These are phyloP conservation scores for Opeltia flavorubescens DNA, from an alignment of 495 filamentous ascomycete species.

Conservation along the genomic window DNA sequence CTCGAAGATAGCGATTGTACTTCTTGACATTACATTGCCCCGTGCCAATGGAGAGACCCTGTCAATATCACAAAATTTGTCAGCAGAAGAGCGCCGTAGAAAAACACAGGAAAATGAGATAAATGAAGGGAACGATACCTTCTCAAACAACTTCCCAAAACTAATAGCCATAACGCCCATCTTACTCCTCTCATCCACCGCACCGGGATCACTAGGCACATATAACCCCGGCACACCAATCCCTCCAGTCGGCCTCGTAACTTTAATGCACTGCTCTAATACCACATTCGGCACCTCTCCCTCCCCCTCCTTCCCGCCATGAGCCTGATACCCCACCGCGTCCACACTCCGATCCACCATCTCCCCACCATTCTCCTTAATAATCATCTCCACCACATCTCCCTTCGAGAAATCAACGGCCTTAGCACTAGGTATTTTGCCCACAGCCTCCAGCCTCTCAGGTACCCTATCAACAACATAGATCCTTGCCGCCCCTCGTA, in stretches of 20 bases:
- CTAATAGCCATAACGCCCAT: slow-evolving; percentile 41
- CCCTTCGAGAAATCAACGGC: slow-evolving; percentile 25
- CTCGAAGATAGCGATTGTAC: slow-evolving; percentile 42
- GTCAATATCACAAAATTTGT: slow-evolving; percentile 2
- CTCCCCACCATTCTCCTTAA: slow-evolving; percentile 19
- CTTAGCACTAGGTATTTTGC: slow-evolving; percentile 34
- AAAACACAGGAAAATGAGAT: background rate
- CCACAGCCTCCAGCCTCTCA: slow-evolving; percentile 34
- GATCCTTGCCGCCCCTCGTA: slow-evolving; percentile 38
- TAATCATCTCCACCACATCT: slow-evolving; percentile 23
- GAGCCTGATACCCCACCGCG: slow-evolving; percentile 41
- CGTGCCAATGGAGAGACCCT: slow-evolving; percentile 35
- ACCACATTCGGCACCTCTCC: slow-evolving; percentile 31
- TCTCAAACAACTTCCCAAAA: slow-evolving; percentile 49
- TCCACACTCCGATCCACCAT: slow-evolving; percentile 41
- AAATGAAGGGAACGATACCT: slow-evolving; percentile 21
- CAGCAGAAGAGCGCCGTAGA: background rate
- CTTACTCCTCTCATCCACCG: slow-evolving; percentile 28
- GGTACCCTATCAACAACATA: slow-evolving; percentile 41
- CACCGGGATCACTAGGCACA: slow-evolving; percentile 31
- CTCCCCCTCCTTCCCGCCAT: slow-evolving; percentile 23
- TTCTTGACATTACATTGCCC: slow-evolving; percentile 48
- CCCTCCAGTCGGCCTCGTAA: slow-evolving; percentile 32
- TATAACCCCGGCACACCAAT: slow-evolving; percentile 34
- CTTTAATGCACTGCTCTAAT: slow-evolving; percentile 32